Evolutionary conservation across 2,329 filamentous ascomycete genomes (phyloP).

Genomic region (Ascochyta rabiei): DNA sequence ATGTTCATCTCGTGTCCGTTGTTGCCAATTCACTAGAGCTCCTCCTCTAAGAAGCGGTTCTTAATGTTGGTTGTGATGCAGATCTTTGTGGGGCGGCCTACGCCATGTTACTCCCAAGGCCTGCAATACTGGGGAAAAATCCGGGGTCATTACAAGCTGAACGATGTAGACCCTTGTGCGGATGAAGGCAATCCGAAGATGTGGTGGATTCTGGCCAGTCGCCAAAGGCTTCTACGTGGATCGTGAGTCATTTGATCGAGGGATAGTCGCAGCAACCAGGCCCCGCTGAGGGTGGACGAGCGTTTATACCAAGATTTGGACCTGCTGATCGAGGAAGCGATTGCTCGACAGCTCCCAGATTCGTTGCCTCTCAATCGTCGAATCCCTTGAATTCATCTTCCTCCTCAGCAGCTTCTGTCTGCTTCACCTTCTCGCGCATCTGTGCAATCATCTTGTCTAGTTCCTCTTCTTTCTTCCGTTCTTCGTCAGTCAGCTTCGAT

Average conservation of each 20-base stretch:
- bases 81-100: slow-evolving; percentile 6
- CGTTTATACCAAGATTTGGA: not conserved
- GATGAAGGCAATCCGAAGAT: slow-evolving; percentile 1
- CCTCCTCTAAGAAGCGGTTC: not conserved
- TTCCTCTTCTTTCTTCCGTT: slow-evolving; percentile 43
- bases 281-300: not conserved
- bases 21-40: not conserved
- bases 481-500: slow-evolving; percentile 34
- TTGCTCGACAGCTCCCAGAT: not conserved
- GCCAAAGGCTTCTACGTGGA: not conserved
- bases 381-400: slow-evolving; percentile 45
- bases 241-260: not conserved
- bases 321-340: not conserved
- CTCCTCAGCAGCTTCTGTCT: slow-evolving; percentile 31
- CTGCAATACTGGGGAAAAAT: not conserved
- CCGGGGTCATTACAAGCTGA: not conserved
- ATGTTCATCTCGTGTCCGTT: not conserved
- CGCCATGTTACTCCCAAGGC: not conserved
- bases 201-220: not conserved
- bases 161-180: not conserved
- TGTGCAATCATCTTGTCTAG: slow-evolving; percentile 40
- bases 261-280: not conserved
- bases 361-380: slow-evolving; percentile 31
- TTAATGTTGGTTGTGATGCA: not conserved
- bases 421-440: slow-evolving; percentile 34